phyloP scores from a whole-genome alignment of 1,284 basidiomycete species.

The Malassezia arunalokei region DNA sequence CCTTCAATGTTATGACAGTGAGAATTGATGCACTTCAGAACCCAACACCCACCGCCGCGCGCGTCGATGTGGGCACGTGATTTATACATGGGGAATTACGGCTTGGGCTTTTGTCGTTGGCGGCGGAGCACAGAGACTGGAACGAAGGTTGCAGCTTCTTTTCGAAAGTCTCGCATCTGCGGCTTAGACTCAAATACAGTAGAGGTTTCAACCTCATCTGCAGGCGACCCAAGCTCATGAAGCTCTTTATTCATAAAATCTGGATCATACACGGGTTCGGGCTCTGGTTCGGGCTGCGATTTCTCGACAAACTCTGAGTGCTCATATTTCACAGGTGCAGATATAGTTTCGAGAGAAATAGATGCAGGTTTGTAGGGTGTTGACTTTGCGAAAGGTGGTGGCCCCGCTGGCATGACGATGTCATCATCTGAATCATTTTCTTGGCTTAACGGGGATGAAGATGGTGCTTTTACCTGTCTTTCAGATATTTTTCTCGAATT shows the following conservation, averaged over 20 bases:
- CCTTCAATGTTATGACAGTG: too few species aligned
- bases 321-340: background rate
- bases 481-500: background rate
- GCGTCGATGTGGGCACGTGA: too few species aligned
- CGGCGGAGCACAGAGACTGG: conserved; percentile 16
- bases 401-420: conserved; percentile 37
- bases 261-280: background rate
- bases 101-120: background rate
- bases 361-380: background rate
- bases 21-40: too few species aligned
- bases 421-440: conserved; percentile 25
- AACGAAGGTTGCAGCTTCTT: conserved; percentile 38
- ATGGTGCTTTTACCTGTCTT: background rate
- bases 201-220: background rate
- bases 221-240: background rate
- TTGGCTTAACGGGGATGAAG: conserved; percentile 18
- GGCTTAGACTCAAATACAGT: conserved; percentile 21
- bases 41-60: too few species aligned
- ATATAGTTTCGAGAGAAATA: background rate
- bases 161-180: conserved; percentile 39
- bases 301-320: background rate
- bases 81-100: background rate
- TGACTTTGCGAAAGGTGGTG: conserved; percentile 14
- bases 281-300: too few species aligned
- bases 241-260: background rate